Base-by-base conservation (phyloP, 345 rosid species). In the Eucalyptus urophylla region DNA sequence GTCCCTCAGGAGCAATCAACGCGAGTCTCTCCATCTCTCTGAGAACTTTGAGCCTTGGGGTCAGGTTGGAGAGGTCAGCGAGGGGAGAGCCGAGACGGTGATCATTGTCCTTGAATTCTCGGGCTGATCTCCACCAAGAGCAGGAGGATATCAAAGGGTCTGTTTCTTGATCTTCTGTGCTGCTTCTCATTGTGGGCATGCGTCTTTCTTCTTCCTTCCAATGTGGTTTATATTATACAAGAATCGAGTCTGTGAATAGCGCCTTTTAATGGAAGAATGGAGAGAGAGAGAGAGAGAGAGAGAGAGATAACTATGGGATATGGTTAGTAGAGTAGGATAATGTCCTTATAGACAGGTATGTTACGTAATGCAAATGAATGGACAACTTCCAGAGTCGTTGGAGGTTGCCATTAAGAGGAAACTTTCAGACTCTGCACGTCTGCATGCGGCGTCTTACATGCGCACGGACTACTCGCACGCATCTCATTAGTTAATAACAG, bases 11-110 rank as follows among this genome's bases (percentile, higher is more conserved):
- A 5, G 95, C 94, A 86, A 94, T 88, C 85, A 92, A 49, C 51
- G 94, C 95, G 92, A 94, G 86, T 86, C 97, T 92, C 91, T 94
- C 95, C 56, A 94, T 29, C 83, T 94, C 97, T 86, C 93, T 91
- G 17, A 94, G 90, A 60, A 92, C 88, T 87, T 91, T 90, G 50
- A 92, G 86, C 86, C 94, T 93, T 17, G 96, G 92, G 3, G 94
- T 91, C 33, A 94, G 37, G 80, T 69, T 33, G 80, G 44, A 76
- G 83, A 76, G 47, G 47, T 37, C 27, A 14, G 83, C 27, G 27
- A 76, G 27, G 80, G 21, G 80, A 69, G 80, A 17, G 44, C 80
- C 13, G 25, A 69, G 80, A 17, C 44, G 44, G 24, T 33, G 80
- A 69, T 69, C 14, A 33, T 69, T 14, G 76, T 69, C 45, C 27